Evolutionary conservation across 148 eudicot species (phyloP).

Genomic region (Vaccinium vitisidaea): DNA sequence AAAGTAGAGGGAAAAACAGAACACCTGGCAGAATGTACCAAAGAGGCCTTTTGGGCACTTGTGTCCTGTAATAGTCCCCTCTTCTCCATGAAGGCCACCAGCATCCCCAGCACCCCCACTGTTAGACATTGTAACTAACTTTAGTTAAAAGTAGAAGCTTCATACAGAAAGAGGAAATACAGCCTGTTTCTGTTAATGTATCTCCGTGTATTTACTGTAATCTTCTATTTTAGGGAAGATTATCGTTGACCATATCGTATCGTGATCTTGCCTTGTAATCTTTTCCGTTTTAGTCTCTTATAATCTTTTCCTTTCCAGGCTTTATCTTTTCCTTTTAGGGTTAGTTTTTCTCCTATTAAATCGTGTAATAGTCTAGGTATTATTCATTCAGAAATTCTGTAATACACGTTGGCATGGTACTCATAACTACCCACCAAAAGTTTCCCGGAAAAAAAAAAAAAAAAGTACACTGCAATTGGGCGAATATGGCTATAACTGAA

Average conservation of each 20-base stretch:
- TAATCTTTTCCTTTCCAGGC: too few species aligned
- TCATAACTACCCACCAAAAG: background rate
- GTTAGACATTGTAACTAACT: constrained; percentile 10
- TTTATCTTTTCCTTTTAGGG: too few species aligned
- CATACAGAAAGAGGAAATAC: background rate
- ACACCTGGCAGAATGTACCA: constrained; percentile 77
- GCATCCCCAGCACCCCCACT: constrained; percentile 76
- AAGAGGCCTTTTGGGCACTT: constrained; percentile 80
- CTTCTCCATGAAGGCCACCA: constrained; percentile 61
- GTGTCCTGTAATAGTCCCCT: constrained; percentile 73
- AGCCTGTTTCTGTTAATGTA: background rate
- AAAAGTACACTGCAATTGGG: background rate
- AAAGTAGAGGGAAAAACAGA: constrained; percentile 10
- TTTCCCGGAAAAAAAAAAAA: background rate
- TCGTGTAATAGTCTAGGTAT: too few species aligned
- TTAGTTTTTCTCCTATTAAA: too few species aligned
- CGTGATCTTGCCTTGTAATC: too few species aligned
- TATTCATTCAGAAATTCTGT: too few species aligned
- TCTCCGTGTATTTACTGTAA: too few species aligned
- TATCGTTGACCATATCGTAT: too few species aligned
- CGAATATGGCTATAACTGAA: background rate
- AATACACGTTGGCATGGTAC: background rate
- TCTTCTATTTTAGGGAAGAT: too few species aligned
- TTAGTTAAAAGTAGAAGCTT: background rate
- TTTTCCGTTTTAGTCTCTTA: too few species aligned